Percentiles rank a stretch among this genome's conserved stretches.
These are phyloP conservation scores for Ceratocystiopsis brevicomis DNA, from an alignment of 2,329 filamentous ascomycete species.

Conservation along the genomic window DNA sequence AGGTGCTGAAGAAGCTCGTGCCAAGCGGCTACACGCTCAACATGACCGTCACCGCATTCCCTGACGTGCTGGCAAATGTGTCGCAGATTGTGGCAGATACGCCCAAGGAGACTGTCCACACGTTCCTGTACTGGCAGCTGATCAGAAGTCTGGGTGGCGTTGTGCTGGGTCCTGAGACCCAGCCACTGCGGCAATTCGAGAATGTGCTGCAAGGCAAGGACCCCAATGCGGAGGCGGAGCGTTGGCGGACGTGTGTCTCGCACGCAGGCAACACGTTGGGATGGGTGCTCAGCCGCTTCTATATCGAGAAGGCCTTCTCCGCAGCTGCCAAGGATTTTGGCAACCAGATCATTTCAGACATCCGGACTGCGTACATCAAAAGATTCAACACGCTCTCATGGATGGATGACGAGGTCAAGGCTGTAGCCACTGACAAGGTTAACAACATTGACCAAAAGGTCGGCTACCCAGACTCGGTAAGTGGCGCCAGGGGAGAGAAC, in stretches of 20 bases:
- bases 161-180: constrained; percentile 39
- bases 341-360: constrained; percentile 50
- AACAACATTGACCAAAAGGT: constrained; percentile 50
- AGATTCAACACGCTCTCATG: constrained; percentile 40
- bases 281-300: constrained; percentile 55
- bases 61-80: constrained; percentile 39
- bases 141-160: constrained; percentile 31
- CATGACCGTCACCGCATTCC: constrained; percentile 38
- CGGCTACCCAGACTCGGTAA: constrained; percentile 37
- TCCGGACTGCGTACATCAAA: constrained; percentile 45
- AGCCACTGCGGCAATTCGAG: constrained; percentile 38
- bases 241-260: constrained; percentile 46
- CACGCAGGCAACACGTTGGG: constrained; percentile 28
- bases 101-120: constrained; percentile 33
- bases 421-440: constrained; percentile 43
- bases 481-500: background rate
- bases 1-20: constrained; percentile 31
- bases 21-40: constrained; percentile 30
- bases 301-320: constrained; percentile 48
- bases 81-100: constrained; percentile 35
- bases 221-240: constrained; percentile 40
- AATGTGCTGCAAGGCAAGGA: constrained; percentile 42
- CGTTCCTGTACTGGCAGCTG: constrained; percentile 47
- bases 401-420: constrained; percentile 43
- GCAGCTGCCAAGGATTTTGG: constrained; percentile 46